Base-by-base conservation (phyloP, 345 rosid species). In the Citrus cavaleriei region DNA sequence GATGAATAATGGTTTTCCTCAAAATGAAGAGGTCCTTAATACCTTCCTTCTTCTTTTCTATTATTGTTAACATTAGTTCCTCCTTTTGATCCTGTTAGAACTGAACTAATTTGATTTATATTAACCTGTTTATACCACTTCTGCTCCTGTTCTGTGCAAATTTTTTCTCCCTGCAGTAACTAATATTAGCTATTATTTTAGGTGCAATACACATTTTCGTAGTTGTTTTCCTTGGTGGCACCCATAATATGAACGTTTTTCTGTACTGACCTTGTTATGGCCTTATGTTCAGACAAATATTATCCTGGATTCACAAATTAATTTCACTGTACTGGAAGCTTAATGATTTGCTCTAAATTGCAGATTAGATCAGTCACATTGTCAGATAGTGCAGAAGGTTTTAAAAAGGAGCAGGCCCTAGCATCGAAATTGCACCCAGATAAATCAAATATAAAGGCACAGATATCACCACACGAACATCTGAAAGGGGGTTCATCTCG, bases 301-400 rank as follows among this genome's bases (percentile, higher is more conserved):
- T 16, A 34, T 64, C 69, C 65, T 32, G 8, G 24, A 32, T 30
- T 70, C 16, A 14, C 24, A 42, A 51, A 51, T 69, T 80, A 32
- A 60, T 42, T 68, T 54, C 3, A 9, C 4, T 6, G 28, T 70
- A 28, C n/a, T 49, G 10, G 28, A 74, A 42, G 69, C 40, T 78
- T 79, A 74, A 69, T 58, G 35, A 30, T 79, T 81, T 74, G 49
- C 46, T 9, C 67, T 83, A 71, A 74, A 55, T 83, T 86, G 81
- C 93, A 95, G 98, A 91, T 81, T 69, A 91, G 83, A 80, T 78
- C 83, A 49, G 84, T 70, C 63, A 62, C 74, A 58, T 57, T 63
- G 60, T 68, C 55, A 16, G 80, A 86, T 61, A 74, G 60, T 5
- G 54, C 73, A 10, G 81, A 80, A 80, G 80, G 67, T 40, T 68